phyloP scores from a whole-genome alignment of 2,329 filamentous ascomycete species.

The Teratosphaeria gauchensis region DNA sequence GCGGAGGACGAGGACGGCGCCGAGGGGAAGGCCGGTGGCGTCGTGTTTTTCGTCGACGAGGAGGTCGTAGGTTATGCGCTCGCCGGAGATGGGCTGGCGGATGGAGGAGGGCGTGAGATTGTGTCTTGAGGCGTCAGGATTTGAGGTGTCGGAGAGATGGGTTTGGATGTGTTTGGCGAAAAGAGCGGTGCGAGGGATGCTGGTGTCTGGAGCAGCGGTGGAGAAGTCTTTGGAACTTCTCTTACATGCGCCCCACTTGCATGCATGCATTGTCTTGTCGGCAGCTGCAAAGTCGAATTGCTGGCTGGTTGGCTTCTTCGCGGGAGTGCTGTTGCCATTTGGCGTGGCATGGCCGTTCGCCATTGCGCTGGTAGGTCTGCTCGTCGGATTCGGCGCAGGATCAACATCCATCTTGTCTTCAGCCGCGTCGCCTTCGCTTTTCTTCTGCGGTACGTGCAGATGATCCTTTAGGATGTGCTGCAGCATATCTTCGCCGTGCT shows the following conservation, averaged over 20 bases:
- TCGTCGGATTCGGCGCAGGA: slow-evolving; percentile 6
- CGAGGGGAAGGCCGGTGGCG: slow-evolving; percentile 69
- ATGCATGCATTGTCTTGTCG: slow-evolving; percentile 41
- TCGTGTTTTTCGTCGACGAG: slow-evolving; percentile 42
- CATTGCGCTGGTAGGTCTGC: slow-evolving; percentile 2
- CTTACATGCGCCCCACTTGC: slow-evolving; percentile 56
- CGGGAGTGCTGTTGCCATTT: neutral
- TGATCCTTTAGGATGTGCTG: slow-evolving; percentile 60
- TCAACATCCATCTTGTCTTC: slow-evolving; percentile 41
- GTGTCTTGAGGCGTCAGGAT: slow-evolving; percentile 17
- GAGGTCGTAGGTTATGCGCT: slow-evolving; percentile 34
- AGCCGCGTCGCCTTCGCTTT: slow-evolving; percentile 22
- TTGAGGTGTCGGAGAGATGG: slow-evolving; percentile 46
- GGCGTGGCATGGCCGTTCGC: slow-evolving; percentile 14
- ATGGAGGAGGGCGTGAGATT: slow-evolving; percentile 12
- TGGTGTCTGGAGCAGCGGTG: neutral
- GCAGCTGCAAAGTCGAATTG: slow-evolving; percentile 22
- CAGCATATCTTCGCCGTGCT: slow-evolving; percentile 57
- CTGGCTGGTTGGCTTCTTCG: slow-evolving; percentile 1
- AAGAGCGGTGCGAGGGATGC: slow-evolving; percentile 14
- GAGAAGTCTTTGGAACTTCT: slow-evolving; percentile 39
- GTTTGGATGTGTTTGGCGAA: slow-evolving; percentile 53
- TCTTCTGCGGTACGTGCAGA: slow-evolving; percentile 47
- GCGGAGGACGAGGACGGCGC: slow-evolving; percentile 64
- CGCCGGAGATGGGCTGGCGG: slow-evolving; percentile 6